Percentiles rank a stretch among this genome's conserved stretches.
Evolutionary conservation across 257 asterid genomes (phyloP).

Genomic region (Solanum rostratum): DNA sequence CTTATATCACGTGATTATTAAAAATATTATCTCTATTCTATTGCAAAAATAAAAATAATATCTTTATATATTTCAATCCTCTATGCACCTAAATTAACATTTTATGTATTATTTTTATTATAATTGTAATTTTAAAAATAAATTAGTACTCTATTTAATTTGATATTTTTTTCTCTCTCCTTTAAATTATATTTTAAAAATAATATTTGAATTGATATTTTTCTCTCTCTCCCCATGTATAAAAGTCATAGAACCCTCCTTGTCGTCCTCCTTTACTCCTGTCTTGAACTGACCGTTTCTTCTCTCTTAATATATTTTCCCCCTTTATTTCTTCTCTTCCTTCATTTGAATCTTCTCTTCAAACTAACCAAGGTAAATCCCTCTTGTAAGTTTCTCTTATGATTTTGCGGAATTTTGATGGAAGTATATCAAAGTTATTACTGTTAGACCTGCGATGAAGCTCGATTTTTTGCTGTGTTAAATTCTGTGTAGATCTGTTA

Average conservation of each 20-base stretch:
- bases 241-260: slow-evolving; percentile 1
- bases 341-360: background rate
- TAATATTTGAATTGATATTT: background rate
- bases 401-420: background rate
- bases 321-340: background rate
- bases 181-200: background rate
- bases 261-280: slow-evolving; percentile 33
- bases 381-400: background rate
- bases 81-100: too few species aligned
- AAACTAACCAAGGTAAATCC: slow-evolving; percentile 29
- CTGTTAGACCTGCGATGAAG: background rate
- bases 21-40: background rate
- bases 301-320: background rate
- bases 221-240: background rate
- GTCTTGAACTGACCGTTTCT: slow-evolving; percentile 30
- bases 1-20: background rate
- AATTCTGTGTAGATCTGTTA: background rate
- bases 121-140: too few species aligned
- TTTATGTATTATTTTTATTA: too few species aligned
- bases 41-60: background rate
- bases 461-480: background rate
- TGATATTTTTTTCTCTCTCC: background rate
- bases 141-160: background rate
- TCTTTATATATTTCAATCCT: background rate
- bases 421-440: background rate